A percentile compares a stretch with the other conserved stretches of the same genome.
Conservation (phyloP, 1,284 basidiomycete species). For the Cryptococcus sp. region DNA sequence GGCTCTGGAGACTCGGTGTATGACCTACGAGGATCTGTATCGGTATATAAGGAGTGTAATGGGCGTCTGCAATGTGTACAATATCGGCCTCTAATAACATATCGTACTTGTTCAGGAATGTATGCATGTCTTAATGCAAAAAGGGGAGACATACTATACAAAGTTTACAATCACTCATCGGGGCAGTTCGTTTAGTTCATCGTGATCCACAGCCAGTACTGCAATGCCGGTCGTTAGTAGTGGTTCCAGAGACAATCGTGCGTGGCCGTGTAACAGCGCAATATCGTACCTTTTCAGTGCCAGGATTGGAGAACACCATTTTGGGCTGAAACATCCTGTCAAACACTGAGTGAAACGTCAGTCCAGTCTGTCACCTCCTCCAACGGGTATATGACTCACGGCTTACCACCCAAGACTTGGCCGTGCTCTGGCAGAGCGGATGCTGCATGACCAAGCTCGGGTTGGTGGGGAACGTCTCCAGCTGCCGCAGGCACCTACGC, state of each 20-base stretch:
- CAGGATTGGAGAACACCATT: slow-evolving; percentile 31
- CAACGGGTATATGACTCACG: slow-evolving; percentile 54
- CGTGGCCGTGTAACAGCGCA: no score
- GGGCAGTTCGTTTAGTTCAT: slow-evolving; percentile 4
- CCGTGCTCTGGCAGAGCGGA: slow-evolving; percentile 78
- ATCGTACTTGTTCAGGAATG: not conserved
- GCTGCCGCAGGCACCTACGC: slow-evolving; percentile 23
- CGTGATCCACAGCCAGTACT: slow-evolving; percentile 25
- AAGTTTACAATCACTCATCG: not conserved
- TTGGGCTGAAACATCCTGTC: slow-evolving; percentile 73
- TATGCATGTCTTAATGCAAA: not conserved
- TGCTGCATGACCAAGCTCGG: slow-evolving; percentile 86
- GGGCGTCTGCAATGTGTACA: not conserved
- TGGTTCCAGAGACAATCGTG: not conserved
- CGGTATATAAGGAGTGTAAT: not conserved
- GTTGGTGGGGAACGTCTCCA: slow-evolving; percentile 67
- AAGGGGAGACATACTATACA: no score
- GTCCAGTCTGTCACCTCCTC: not conserved
- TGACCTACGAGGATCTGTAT: not conserved
- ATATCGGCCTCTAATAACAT: not conserved
- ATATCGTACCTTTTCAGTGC: slow-evolving; percentile 42
- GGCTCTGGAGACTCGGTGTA: not conserved
- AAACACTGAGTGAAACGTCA: slow-evolving; percentile 60
- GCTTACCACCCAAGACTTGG: slow-evolving; percentile 77
- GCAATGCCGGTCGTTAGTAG: not conserved